Evolutionary conservation across 345 rosid genomes (phyloP).

Genomic region (Populus pruinosa): DNA sequence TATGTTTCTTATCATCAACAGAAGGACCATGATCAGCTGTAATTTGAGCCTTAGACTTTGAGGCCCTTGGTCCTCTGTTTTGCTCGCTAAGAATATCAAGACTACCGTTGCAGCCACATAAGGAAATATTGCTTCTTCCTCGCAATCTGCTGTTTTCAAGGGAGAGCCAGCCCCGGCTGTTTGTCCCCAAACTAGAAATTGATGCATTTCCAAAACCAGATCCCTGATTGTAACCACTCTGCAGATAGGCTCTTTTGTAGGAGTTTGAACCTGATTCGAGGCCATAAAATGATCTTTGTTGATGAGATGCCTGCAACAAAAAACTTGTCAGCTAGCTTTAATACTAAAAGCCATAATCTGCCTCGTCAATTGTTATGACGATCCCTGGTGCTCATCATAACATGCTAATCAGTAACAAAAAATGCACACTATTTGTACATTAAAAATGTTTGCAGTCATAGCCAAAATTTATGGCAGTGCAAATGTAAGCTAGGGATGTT

Average conservation of each 20-base stretch:
- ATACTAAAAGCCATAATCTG: not conserved
- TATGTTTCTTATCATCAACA: slow-evolving; percentile 35
- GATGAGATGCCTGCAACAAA: slow-evolving; percentile 58
- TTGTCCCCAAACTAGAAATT: slow-evolving; percentile 48
- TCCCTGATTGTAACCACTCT: slow-evolving; percentile 52
- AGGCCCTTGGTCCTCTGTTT: slow-evolving; percentile 89
- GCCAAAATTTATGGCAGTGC: not conserved
- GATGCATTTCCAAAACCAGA: slow-evolving; percentile 53
- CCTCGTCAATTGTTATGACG: not conserved
- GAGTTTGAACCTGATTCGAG: slow-evolving; percentile 64
- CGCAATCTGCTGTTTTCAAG: slow-evolving; percentile 53
- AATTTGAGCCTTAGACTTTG: slow-evolving; percentile 62
- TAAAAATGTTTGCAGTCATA: not conserved
- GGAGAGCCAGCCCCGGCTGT: slow-evolving; percentile 55
- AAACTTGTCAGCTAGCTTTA: not conserved
- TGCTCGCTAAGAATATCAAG: slow-evolving; percentile 75
- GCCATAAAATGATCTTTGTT: slow-evolving; percentile 60
- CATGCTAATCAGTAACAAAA: not conserved
- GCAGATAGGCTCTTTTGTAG: slow-evolving; percentile 51
- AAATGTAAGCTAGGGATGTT: no score
- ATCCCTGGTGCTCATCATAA: not conserved
- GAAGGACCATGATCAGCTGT: slow-evolving; percentile 49
- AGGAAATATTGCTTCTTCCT: slow-evolving; percentile 51
- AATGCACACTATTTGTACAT: not conserved
- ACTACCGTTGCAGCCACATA: slow-evolving; percentile 60